Percentiles rank a stretch among this genome's conserved stretches.
Conservation (phyloP, 75 land plant genomes). For the Pinus tabuliformis region DNA sequence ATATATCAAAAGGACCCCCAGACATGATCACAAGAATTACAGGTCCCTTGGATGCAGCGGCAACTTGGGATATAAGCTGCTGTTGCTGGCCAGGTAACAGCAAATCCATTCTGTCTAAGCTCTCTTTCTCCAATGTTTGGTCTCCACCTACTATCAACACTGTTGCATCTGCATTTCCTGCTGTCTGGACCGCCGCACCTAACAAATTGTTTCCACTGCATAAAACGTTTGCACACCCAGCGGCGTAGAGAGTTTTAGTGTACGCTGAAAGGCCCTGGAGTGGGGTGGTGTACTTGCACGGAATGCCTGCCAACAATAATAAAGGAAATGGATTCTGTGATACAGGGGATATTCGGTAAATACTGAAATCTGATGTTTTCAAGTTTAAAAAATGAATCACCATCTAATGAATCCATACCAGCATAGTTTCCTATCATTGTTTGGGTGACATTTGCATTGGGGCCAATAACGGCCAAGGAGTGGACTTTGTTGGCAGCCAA, state of each 20-base stretch:
- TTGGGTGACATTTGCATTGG: conserved; percentile 73
- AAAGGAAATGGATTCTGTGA: too few relatives aligned
- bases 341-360: too few relatives aligned
- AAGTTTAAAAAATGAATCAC: too few relatives aligned
- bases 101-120: conserved; percentile 20
- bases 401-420: conserved; percentile 18
- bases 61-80: conserved; percentile 19
- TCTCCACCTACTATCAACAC: conserved; percentile 36
- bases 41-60: conserved; percentile 25
- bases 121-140: conserved; percentile 28
- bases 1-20: conserved; percentile 49
- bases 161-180: conserved; percentile 36
- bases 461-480: conserved; percentile 83
- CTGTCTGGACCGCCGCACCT: conserved; percentile 23
- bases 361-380: too few relatives aligned
- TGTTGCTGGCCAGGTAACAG: conserved; percentile 39
- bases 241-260: conserved; percentile 10
- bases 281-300: conserved; percentile 38
- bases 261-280: conserved; percentile 20
- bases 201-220: conserved; percentile 30
- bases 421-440: conserved; percentile 93
- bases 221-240: conserved; percentile 26
- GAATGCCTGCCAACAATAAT: conserved; percentile 21
- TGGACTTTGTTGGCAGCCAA: not conserved
- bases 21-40: conserved; percentile 45